Evolutionary conservation across 805 yeast species (phyloP).

Genomic region (Pichia heedii): DNA sequence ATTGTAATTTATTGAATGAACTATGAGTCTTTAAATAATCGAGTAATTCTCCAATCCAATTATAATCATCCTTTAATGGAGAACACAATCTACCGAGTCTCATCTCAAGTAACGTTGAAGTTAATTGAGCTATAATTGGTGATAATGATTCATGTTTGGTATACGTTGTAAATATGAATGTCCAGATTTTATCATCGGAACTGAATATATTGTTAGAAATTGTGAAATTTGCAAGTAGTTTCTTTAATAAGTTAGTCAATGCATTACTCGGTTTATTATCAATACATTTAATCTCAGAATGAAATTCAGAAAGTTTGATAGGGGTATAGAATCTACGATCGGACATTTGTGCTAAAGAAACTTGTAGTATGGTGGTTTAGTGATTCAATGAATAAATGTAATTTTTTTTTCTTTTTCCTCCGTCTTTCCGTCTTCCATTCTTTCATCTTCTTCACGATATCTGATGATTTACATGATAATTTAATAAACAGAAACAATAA

Average conservation of each 20-base stretch:
- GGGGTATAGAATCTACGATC: neutral
- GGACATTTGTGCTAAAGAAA: neutral
- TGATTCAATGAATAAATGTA: too few relatives aligned
- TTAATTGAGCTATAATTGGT: conserved; percentile 46
- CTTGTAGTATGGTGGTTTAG: neutral
- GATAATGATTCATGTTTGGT: neutral
- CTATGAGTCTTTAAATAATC: neutral
- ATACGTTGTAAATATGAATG: conserved; percentile 30
- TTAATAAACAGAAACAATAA: too few relatives aligned
- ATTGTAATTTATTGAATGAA: neutral
- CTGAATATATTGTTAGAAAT: conserved; percentile 72
- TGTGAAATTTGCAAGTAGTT: conserved; percentile 74
- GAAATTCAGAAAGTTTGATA: conserved; percentile 24
- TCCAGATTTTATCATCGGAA: conserved; percentile 36
- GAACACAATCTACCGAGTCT: conserved; percentile 14
- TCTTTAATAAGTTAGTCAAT: conserved; percentile 43
- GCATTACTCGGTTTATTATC: conserved; percentile 34
- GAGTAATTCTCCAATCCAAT: neutral
- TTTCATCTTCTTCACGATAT: too few relatives aligned
- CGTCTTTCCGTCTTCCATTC: too few relatives aligned
- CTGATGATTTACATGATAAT: too few relatives aligned
- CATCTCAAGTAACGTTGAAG: conserved; percentile 55
- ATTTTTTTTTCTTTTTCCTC: too few relatives aligned
- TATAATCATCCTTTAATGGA: neutral
- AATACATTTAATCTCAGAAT: conserved; percentile 23